Evolutionary conservation across 169 alveolate genomes (phyloP).

Genomic region (Babesia sp.): DNA sequence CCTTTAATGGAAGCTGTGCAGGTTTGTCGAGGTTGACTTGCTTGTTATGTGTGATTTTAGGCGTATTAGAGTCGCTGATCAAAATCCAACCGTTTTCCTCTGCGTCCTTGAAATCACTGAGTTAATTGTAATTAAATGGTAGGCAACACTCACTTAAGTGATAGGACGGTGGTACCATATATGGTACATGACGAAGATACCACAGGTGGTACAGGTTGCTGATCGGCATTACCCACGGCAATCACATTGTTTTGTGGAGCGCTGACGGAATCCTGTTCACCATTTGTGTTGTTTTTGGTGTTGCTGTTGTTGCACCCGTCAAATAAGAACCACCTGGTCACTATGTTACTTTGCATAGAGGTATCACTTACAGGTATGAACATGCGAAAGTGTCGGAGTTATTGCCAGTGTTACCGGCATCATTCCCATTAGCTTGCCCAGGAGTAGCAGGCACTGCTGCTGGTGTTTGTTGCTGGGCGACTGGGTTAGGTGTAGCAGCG

Average conservation of each 20-base stretch:
- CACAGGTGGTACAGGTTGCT: constrained; percentile 27
- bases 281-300: not conserved
- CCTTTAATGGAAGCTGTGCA: constrained; percentile 29
- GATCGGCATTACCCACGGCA: not conserved
- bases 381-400: constrained; percentile 13
- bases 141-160: constrained; percentile 13
- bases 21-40: constrained; percentile 48
- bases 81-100: constrained; percentile 57
- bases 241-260: not conserved
- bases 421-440: not conserved
- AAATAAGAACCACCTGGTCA: constrained; percentile 26
- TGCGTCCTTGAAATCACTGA: constrained; percentile 52
- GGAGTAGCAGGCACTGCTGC: not conserved
- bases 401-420: not conserved
- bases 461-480: not conserved
- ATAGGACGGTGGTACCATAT: constrained; percentile 40
- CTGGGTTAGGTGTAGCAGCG: not conserved
- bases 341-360: not conserved
- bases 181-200: constrained; percentile 30
- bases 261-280: not conserved
- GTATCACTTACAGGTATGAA: constrained; percentile 30
- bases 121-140: too few species aligned
- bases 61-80: constrained; percentile 45
- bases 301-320: constrained; percentile 6
- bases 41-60: constrained; percentile 44